Conservation (phyloP, 345 rosid genomes). For the Brassica carinata region DNA sequence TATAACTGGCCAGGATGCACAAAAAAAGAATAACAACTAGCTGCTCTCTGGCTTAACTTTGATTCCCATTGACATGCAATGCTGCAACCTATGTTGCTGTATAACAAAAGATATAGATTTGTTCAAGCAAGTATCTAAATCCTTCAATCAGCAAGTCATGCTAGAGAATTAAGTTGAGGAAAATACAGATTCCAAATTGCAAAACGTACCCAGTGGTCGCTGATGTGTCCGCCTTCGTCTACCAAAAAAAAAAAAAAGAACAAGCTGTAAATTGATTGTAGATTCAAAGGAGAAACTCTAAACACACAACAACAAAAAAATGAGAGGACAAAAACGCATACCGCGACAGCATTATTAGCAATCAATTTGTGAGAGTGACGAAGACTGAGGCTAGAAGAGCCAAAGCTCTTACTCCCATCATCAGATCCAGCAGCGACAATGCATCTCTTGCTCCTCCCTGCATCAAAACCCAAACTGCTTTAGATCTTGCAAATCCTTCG, state of each 20-base stretch:
- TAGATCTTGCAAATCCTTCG: not conserved
- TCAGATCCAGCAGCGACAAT: slow-evolving; percentile 61
- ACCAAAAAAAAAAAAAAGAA: slow-evolving; percentile 4
- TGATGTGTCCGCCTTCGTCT: slow-evolving; percentile 66
- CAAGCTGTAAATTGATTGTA: not conserved
- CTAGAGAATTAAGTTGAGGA: not conserved
- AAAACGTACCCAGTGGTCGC: slow-evolving; percentile 67
- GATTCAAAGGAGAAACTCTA: not conserved
- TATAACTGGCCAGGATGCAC: slow-evolving; percentile 11
- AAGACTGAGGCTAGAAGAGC: slow-evolving; percentile 40
- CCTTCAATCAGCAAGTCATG: slow-evolving; percentile 2
- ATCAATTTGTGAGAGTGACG: slow-evolving; percentile 51
- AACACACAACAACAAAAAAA: not conserved
- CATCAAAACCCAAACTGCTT: slow-evolving; percentile 13
- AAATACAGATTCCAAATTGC: not conserved
- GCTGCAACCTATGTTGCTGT: not conserved
- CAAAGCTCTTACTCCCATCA: slow-evolving; percentile 46
- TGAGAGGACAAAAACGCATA: slow-evolving; percentile 8
- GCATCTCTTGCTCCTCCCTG: slow-evolving; percentile 53
- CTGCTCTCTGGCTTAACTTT: not conserved
- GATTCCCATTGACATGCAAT: not conserved
- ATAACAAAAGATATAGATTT: not conserved
- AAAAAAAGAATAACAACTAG: not conserved
- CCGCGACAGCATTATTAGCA: slow-evolving; percentile 84
- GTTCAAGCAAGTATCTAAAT: not conserved